phyloP scores from a whole-genome alignment of 192 early-diverging fungal genomes.

The Pecoramyces ruminantium region DNA sequence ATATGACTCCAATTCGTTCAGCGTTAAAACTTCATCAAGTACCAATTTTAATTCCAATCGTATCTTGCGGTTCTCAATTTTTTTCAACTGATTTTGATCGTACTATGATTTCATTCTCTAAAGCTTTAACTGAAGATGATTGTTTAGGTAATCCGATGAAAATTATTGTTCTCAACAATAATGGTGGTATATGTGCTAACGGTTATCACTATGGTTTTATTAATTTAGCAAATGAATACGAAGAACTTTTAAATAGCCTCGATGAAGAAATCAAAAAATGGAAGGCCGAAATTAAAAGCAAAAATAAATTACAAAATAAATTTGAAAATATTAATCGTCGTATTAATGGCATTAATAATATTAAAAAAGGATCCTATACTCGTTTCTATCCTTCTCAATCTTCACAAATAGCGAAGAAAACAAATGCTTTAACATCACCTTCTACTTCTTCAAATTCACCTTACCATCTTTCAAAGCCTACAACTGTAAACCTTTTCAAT shows the following conservation, averaged over 20 bases:
- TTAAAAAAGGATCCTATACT: not conserved
- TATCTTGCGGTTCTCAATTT: constrained; percentile 21
- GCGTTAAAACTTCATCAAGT: constrained; percentile 45
- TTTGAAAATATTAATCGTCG: not conserved
- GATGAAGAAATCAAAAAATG: constrained; percentile 11
- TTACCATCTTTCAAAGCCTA: not conserved
- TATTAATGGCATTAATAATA: not conserved
- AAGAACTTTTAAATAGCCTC: constrained; percentile 18
- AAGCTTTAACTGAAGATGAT: constrained; percentile 3
- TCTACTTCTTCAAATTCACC: not conserved
- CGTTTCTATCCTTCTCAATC: not conserved
- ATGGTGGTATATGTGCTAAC: constrained; percentile 44
- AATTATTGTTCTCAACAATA: constrained; percentile 48
- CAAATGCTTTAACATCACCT: not conserved
- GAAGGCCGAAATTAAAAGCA: not conserved
- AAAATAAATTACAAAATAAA: not conserved
- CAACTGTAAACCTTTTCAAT: not conserved
- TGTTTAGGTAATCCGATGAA: constrained; percentile 23
- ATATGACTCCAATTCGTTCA: constrained; percentile 29
- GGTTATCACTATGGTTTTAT: constrained; percentile 45
- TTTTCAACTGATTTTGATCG: constrained; percentile 29
- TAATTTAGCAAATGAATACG: constrained; percentile 66
- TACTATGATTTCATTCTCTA: constrained; percentile 21
- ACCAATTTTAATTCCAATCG: constrained; percentile 32
- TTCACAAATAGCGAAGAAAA: not conserved